Evolutionary conservation across 257 asterid species (phyloP).

Genomic region (Paraleonurus japonicus): DNA sequence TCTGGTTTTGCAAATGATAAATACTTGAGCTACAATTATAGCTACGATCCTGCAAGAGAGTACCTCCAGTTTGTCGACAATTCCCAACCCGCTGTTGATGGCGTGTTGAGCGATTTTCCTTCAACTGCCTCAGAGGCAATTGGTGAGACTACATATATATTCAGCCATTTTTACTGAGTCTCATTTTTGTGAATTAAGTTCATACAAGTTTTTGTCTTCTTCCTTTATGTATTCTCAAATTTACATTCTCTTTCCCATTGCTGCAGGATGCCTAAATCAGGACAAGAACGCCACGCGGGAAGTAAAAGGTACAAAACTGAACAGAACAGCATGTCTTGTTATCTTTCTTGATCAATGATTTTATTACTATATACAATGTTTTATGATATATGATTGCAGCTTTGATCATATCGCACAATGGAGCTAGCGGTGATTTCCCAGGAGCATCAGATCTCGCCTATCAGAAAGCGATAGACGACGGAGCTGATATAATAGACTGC

Average conservation of each 20-base stretch:
- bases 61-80: constrained; percentile 62
- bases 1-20: constrained; percentile 80
- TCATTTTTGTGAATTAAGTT: no score
- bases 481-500: constrained; percentile 87
- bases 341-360: neutral
- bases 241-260: constrained; percentile 17
- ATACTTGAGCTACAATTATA: constrained; percentile 66
- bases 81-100: constrained; percentile 77
- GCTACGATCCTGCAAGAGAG: constrained; percentile 81
- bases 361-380: neutral
- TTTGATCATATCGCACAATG: constrained; percentile 75
- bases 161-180: neutral
- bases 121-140: constrained; percentile 82
- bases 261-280: constrained; percentile 63
- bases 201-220: neutral
- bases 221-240: neutral
- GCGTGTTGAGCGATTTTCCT: constrained; percentile 76
- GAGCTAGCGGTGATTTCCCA: constrained; percentile 91
- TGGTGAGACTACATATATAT: constrained; percentile 39
- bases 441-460: constrained; percentile 86
- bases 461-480: constrained; percentile 81
- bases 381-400: constrained; percentile 27
- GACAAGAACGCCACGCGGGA: constrained; percentile 53
- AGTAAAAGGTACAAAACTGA: constrained; percentile 43
- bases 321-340: neutral